Percentiles rank a stretch among this genome's conserved stretches.
Evolutionary conservation across 192 early-diverging fungal species (phyloP).

Genomic region (Coemansia aciculifera): DNA sequence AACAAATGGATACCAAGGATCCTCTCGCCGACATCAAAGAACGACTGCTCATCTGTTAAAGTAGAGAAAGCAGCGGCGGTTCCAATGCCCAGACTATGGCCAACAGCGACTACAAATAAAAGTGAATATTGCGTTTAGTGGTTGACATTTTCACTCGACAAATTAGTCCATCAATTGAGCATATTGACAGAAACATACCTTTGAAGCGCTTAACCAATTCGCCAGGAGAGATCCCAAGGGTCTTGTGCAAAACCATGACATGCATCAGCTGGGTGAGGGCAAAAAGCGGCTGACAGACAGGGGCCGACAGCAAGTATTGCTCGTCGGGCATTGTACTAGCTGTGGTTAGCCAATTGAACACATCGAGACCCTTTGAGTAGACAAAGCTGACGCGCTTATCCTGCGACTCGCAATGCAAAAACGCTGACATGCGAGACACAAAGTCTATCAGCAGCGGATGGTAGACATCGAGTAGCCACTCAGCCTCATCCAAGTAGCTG

Average conservation of each 20-base stretch:
- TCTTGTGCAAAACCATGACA: slow-evolving; percentile 67
- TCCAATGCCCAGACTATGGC: slow-evolving; percentile 91
- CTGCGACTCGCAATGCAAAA: slow-evolving; percentile 59
- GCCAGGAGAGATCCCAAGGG: slow-evolving; percentile 61
- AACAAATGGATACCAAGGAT: slow-evolving; percentile 80
- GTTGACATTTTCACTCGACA: background rate
- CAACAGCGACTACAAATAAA: slow-evolving; percentile 57
- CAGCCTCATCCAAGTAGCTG: slow-evolving; percentile 82
- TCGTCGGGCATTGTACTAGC: slow-evolving; percentile 69
- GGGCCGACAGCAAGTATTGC: slow-evolving; percentile 70
- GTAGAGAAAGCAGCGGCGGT: slow-evolving; percentile 81
- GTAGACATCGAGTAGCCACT: slow-evolving; percentile 72
- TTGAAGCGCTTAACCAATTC: slow-evolving; percentile 29
- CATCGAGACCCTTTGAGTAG: slow-evolving; percentile 70
- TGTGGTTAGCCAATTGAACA: slow-evolving; percentile 76
- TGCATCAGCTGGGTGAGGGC: slow-evolving; percentile 88
- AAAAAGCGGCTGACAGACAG: slow-evolving; percentile 80
- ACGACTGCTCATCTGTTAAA: slow-evolving; percentile 76
- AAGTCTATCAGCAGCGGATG: slow-evolving; percentile 68
- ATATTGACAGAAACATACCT: slow-evolving; percentile 18
- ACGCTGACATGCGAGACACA: slow-evolving; percentile 71
- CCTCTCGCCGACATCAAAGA: slow-evolving; percentile 72
- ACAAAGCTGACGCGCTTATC: slow-evolving; percentile 58
- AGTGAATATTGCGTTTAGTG: background rate
- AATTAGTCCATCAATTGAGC: background rate